phyloP scores from a whole-genome alignment of 2,329 filamentous ascomycete genomes.

The Sclerotinia glacialis region DNA sequence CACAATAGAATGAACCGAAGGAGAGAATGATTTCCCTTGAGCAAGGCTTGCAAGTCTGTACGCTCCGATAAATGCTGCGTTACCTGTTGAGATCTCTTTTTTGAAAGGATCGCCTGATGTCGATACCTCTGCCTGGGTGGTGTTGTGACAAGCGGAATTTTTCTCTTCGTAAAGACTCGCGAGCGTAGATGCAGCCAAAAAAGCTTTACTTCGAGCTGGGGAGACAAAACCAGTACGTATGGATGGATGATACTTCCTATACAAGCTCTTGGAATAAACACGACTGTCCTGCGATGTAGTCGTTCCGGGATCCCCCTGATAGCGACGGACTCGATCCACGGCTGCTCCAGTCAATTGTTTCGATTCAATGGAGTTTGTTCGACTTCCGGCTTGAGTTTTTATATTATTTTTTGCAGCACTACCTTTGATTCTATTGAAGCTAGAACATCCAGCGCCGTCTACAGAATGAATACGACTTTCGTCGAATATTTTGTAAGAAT shows the following conservation, averaged over 20 bases:
- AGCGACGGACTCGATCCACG: slow-evolving; percentile 25
- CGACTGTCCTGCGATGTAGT: slow-evolving; percentile 11
- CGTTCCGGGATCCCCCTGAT: slow-evolving; percentile 23
- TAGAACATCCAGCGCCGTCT: slow-evolving; percentile 30
- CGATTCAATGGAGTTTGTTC: background rate
- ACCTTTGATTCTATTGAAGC: slow-evolving; percentile 19
- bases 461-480: slow-evolving; percentile 18
- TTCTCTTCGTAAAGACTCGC: slow-evolving; percentile 20
- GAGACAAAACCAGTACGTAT: slow-evolving; percentile 1
- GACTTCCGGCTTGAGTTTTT: background rate
- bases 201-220: slow-evolving; percentile 11
- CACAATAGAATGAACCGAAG: slow-evolving; percentile 27
- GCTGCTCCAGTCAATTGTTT: slow-evolving; percentile 16
- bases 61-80: slow-evolving; percentile 18
- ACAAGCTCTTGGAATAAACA: slow-evolving; percentile 30
- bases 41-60: slow-evolving; percentile 3
- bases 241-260: slow-evolving; percentile 20
- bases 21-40: slow-evolving; percentile 18
- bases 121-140: background rate
- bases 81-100: background rate
- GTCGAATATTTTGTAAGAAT: background rate
- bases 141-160: background rate
- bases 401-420: slow-evolving; percentile 11
- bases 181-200: slow-evolving; percentile 21
- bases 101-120: slow-evolving; percentile 1